Evolutionary conservation across 768 basidiomycete species (phyloP), one percentile per base, ranked within the genome.

Genomic region (Kwoniella europaea): DNA sequence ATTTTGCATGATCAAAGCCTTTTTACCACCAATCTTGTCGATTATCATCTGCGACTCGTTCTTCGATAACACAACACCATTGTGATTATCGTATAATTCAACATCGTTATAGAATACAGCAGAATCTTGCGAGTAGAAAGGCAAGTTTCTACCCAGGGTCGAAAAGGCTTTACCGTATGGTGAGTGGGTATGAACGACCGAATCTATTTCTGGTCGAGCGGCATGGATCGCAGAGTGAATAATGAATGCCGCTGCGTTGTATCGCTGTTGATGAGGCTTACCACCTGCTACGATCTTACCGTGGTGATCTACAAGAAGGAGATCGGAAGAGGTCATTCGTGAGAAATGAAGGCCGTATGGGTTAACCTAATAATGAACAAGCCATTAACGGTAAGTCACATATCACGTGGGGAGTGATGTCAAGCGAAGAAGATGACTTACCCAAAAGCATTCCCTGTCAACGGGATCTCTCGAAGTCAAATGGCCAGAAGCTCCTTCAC

Each of bases 151-250:
- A 10, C 87, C 86, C 27, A 88, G 84, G 10, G 86, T 80, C 9
- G 86, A 86, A 79, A 86, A 88, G 0, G 87, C 86, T 74, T 86
- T 87, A 46, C 87, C 88, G 76, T 86, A 81, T 7, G 85, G 79
- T 10, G 86, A 86, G 74, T 87, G 87, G 18, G 86, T 86, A 72
- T 88, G 87, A 0, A 86, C 86, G 9, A 86, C 86, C 58, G 86
- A 85, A 5, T 86, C 62, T 44, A 88, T 84, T 67, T 88, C 87
- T 7, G 87, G 86, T 59, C 87, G 85, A n/a, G 86, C 86, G 41
- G 79, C 76, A 70, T 87, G 87, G 53, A 88, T 83, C 1, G 85
- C 84, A 13, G 86, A 85, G 69, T 88, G 85, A 50, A 86, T 85
- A 79, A 85, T 77, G 74, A 84, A 86, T 1, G 84, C 85, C 0